These are phyloP conservation scores for Botrytis aclada DNA, from an alignment of 2,329 filamentous ascomycete genomes.

Conservation along the genomic window DNA sequence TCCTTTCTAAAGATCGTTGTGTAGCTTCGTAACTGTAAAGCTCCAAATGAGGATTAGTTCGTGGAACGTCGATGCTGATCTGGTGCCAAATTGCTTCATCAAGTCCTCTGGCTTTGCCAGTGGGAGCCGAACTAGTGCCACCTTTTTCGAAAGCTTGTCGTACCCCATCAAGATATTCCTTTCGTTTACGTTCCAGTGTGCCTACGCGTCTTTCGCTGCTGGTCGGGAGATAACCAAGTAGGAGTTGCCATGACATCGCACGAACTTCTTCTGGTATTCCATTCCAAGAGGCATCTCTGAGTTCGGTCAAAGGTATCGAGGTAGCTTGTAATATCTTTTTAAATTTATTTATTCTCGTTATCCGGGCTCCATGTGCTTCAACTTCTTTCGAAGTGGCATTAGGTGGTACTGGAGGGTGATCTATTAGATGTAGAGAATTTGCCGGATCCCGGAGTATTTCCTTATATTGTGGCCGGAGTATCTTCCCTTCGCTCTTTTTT, in stretches of 20 bases:
- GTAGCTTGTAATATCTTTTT: slow-evolving; percentile 92
- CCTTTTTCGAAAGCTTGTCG: slow-evolving; percentile 67
- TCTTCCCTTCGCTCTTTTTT: slow-evolving; percentile 91
- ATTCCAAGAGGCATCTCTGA: slow-evolving; percentile 87
- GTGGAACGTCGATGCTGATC: slow-evolving; percentile 95
- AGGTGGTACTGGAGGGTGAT: slow-evolving; percentile 71
- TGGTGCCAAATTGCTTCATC: slow-evolving; percentile 99
- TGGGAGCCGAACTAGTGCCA: slow-evolving; percentile 45
- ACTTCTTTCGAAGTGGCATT: slow-evolving; percentile 78
- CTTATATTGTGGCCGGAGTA: slow-evolving; percentile 94
- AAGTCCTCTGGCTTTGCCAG: slow-evolving; percentile 60
- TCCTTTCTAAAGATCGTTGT: slow-evolving; percentile 87
- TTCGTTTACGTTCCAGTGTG: slow-evolving; percentile 88
- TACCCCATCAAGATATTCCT: slow-evolving; percentile 94
- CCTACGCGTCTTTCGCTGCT: slow-evolving; percentile 89
- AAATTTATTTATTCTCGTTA: slow-evolving; percentile 96
- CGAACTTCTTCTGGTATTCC: slow-evolving; percentile 92
- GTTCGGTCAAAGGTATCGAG: slow-evolving; percentile 78
- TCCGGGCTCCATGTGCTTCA: slow-evolving; percentile 81
- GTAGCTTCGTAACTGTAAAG: slow-evolving; percentile 96
- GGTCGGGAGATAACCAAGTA: slow-evolving; percentile 94
- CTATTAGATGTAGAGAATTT: slow-evolving; percentile 91
- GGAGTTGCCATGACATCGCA: slow-evolving; percentile 97
- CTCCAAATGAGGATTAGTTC: slow-evolving; percentile 93
- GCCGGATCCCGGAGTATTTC: slow-evolving; percentile 87